These are phyloP conservation scores for Talaromyces liani DNA, from an alignment of 495 filamentous ascomycete species.

Conservation along the genomic window DNA sequence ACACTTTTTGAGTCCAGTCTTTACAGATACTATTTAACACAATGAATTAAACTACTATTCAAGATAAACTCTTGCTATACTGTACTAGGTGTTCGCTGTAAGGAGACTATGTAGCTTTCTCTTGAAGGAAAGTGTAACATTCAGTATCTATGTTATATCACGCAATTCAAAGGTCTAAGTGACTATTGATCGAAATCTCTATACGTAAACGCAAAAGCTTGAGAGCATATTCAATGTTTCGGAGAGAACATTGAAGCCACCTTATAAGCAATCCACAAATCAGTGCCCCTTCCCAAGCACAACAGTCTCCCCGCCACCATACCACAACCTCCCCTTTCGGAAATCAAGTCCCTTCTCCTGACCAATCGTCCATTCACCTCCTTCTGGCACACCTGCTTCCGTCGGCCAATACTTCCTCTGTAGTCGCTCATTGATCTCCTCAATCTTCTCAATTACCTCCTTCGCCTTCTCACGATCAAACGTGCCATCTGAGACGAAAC, in stretches of 20 bases:
- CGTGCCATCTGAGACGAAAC: slow-evolving; percentile 20
- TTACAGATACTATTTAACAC: background rate
- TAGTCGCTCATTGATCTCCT: slow-evolving; percentile 68
- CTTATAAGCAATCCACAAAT: too few relatives aligned
- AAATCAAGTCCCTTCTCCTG: slow-evolving; percentile 68
- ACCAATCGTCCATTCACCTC: slow-evolving; percentile 64
- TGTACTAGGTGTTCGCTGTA: too few relatives aligned
- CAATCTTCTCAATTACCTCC: slow-evolving; percentile 57
- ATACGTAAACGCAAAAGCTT: too few relatives aligned
- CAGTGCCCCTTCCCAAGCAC: slow-evolving; percentile 47
- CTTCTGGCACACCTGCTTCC: slow-evolving; percentile 33
- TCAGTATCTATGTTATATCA: background rate
- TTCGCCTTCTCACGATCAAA: slow-evolving; percentile 39
- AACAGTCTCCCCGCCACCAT: slow-evolving; percentile 66
- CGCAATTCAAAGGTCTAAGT: too few relatives aligned
- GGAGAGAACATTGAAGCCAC: too few relatives aligned
- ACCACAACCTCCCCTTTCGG: slow-evolving; percentile 69
- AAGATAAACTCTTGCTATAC: too few relatives aligned
- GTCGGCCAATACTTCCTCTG: slow-evolving; percentile 58
- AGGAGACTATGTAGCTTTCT: too few relatives aligned
- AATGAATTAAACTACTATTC: background rate
- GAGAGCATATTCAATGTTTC: too few relatives aligned
- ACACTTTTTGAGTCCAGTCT: background rate
- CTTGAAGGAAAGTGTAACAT: background rate
- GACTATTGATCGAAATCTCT: background rate